Evolutionary conservation across 768 basidiomycete genomes (phyloP), one percentile per base, ranked within the genome.

Genomic region (Pleurotus salmoneostramineus): DNA sequence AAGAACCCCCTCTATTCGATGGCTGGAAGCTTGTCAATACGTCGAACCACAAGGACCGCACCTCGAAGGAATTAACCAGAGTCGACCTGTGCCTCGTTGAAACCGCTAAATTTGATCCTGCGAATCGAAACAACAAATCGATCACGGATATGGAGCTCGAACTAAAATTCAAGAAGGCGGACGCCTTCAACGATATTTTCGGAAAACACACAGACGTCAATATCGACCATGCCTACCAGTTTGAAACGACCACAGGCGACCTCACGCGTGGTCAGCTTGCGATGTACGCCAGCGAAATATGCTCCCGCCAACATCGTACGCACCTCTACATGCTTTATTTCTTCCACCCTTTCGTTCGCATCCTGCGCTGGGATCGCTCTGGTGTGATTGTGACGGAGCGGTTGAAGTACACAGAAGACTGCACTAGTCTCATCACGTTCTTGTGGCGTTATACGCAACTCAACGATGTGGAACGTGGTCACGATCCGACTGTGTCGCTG

Each of bases 281-380:
- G 1, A 56, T 60, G 12, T 72, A 71, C 43, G 61, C 62, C 1
- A 60, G 65, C n/a, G 65, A 67, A 35, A 56, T 63, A 3, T 42
- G 59, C 27, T 63, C 60, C 55, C 40, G 52, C 5, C 72, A 76
- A 49, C 69, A 69, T 55, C 70, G 75, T 1, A 62, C 63, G 6
- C 67, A 66, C 17, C 57, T 67, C 0, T 76, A 77, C 60, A 64
- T 63, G 1, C 31, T 74, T 7, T 52, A 68, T 17, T 58, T 77
- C 12, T 65, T 57, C 50, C 63, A 63, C 4, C 34, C 60, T 3
- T 37, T 33, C 43, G 70, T 68, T 1, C 61, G 72, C 4, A 64
- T 76, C 44, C 56, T 76, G 15, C 65, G 66, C 46, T 76, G 70
- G 69, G 75, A 77, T 60, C 69, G 69, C 4, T 48, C 64, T 14